These are phyloP conservation scores for Candida montana DNA, from an alignment of 805 yeast genomes.

Conservation along the genomic window DNA sequence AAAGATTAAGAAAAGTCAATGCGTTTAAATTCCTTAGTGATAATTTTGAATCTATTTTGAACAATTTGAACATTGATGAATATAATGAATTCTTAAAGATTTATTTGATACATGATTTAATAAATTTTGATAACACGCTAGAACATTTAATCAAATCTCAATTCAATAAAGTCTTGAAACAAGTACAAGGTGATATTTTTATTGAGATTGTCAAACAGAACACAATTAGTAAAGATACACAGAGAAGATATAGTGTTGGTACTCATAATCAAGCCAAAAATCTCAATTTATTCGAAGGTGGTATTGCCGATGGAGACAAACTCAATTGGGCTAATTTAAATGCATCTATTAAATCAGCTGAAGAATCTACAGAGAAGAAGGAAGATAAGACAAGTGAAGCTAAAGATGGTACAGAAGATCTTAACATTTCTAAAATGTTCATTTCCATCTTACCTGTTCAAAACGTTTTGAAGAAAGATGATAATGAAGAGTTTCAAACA, in stretches of 20 bases:
- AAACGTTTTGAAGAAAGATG: conserved; percentile 22
- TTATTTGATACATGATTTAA: conserved; percentile 63
- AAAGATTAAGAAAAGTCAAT: conserved; percentile 13
- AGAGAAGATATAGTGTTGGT: conserved; percentile 11
- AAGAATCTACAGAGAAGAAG: conserved; percentile 23
- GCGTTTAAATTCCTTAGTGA: conserved; percentile 15
- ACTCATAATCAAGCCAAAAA: conserved; percentile 28
- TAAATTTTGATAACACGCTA: conserved; percentile 43
- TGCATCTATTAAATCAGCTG: conserved; percentile 46
- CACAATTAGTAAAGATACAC: conserved; percentile 25
- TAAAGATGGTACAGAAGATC: conserved; percentile 7
- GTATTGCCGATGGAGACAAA: conserved; percentile 78
- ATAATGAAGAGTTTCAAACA: conserved; percentile 24
- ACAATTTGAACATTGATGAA: conserved; percentile 25
- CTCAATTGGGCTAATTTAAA: conserved; percentile 84
- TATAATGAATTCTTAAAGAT: conserved; percentile 53
- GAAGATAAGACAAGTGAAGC: conserved; percentile 15
- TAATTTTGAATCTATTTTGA: conserved; percentile 13
- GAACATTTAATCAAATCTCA: conserved; percentile 43
- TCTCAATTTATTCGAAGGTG: conserved; percentile 72
- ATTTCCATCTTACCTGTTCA: conserved; percentile 62
- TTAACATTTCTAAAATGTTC: conserved; percentile 52
- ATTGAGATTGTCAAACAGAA: conserved; percentile 52
- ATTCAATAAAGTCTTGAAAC: conserved; percentile 60
- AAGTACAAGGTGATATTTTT: conserved; percentile 73